Percentiles rank a stretch among this genome's conserved stretches.
These are phyloP conservation scores for Colletotrichum camelliae DNA, from an alignment of 2,329 filamentous ascomycete species.

Conservation along the genomic window DNA sequence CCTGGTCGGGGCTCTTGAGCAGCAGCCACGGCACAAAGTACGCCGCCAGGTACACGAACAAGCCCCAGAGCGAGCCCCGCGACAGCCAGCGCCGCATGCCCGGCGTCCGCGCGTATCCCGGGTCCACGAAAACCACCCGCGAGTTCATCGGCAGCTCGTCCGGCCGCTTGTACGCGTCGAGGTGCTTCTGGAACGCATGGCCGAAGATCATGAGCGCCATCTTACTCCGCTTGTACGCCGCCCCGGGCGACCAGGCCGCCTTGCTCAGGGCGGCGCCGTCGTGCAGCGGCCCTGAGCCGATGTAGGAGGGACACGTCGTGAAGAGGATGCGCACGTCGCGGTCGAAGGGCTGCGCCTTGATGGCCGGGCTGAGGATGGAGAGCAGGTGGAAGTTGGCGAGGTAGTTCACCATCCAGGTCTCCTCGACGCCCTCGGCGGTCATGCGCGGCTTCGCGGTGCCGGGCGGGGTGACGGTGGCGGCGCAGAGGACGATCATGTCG, in stretches of 20 bases:
- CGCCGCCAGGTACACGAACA: slow-evolving; percentile 76
- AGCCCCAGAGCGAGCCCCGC: slow-evolving; percentile 80
- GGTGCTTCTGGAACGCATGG: slow-evolving; percentile 88
- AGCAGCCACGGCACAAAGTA: slow-evolving; percentile 88
- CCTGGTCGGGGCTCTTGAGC: slow-evolving; percentile 82
- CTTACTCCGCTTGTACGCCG: slow-evolving; percentile 70
- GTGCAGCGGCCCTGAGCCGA: slow-evolving; percentile 72
- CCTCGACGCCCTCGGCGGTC: slow-evolving; percentile 77
- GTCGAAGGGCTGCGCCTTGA: slow-evolving; percentile 91
- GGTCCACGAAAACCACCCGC: slow-evolving; percentile 85
- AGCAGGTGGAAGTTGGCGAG: slow-evolving; percentile 95
- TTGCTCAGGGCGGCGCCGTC: slow-evolving; percentile 47
- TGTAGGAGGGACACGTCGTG: slow-evolving; percentile 87
- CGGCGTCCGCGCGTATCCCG: slow-evolving; percentile 82
- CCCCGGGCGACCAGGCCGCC: slow-evolving; percentile 59
- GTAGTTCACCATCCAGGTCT: slow-evolving; percentile 94
- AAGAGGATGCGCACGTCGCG: slow-evolving; percentile 90
- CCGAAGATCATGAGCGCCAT: slow-evolving; percentile 90
- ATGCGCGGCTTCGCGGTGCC: slow-evolving; percentile 67
- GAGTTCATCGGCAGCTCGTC: slow-evolving; percentile 84
- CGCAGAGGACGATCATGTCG: slow-evolving; percentile 91
- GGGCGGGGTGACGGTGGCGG: slow-evolving; percentile 75
- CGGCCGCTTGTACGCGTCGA: slow-evolving; percentile 82
- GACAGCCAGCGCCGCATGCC: slow-evolving; percentile 89
- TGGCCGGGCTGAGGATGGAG: slow-evolving; percentile 86